Evolutionary conservation across 2,329 filamentous ascomycete species (phyloP), one percentile per base, ranked within the genome.

Genomic region (Venturia effusa): DNA sequence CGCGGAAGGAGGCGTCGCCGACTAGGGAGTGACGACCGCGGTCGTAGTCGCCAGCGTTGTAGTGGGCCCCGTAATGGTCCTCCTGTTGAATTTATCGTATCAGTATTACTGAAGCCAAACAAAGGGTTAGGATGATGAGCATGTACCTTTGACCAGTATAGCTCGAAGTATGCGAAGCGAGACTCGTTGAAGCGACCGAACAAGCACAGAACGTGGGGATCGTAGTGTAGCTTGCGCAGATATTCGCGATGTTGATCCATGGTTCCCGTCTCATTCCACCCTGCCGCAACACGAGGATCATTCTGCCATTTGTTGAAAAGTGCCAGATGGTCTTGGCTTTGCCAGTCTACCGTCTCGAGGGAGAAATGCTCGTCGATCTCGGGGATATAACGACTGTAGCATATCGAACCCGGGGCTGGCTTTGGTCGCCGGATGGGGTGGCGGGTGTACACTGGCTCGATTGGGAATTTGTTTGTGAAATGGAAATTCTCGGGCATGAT

Each of bases 261-360:
- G 1, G 88, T 88, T 39, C 89, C 89, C 1, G 87, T 89, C 76
- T 90, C 85, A 71, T 90, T 89, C 89, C 89, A 92, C 4, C 88
- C 88, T 70, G 87, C 83, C 4, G 88, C 88, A 39, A 93, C 89
- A 61, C 89, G 87, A 62, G 89, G 89, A 71, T 92, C 89, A 71
- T 93, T 93, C 75, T 92, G 89, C 89, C 89, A 93, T 64, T 80
- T 80, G 74, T 92, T 86, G 78, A 93, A 92, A 5, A 90, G 79
- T 19, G 79, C 76, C 61, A 92, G 75, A 74, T 93, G 88, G 69
- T 83, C 79, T 1, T 77, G 71, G 69, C 89, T 78, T 39, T 80
- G 70, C 74, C 83, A 89, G 72, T 92, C 86, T 1, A 93, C 80
- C 13, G 84, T 85, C n/a, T 88, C 80, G 79, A 92, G 88, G 66